A percentile compares a stretch with the other conserved stretches of the same genome.
phyloP scores from a whole-genome alignment of 805 yeast species.

The Torulaspora maleeae region DNA sequence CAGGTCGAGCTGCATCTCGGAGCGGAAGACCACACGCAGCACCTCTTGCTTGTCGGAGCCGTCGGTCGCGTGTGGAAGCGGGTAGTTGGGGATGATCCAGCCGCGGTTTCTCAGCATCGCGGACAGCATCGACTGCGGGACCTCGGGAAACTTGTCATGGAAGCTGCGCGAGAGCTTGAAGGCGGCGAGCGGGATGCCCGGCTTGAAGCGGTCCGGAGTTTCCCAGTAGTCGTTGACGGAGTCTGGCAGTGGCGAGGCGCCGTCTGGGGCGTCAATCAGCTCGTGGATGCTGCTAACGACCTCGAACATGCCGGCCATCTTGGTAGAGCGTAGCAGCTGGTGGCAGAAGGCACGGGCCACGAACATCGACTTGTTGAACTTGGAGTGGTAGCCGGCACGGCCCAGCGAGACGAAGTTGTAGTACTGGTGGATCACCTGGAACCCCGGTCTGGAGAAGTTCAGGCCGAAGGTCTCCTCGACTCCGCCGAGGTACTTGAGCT shows the following conservation, averaged over 20 bases:
- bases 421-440: constrained; percentile 85
- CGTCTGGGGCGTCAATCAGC: constrained; percentile 36
- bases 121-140: constrained; percentile 76
- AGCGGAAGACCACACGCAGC: constrained; percentile 78
- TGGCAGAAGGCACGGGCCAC: constrained; percentile 61
- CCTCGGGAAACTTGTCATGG: constrained; percentile 58
- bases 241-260: constrained; percentile 13
- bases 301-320: constrained; percentile 60
- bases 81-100: constrained; percentile 87
- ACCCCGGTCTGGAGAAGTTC: constrained; percentile 90
- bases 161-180: constrained; percentile 66
- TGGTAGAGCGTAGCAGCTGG: constrained; percentile 51
- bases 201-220: constrained; percentile 48
- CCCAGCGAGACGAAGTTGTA: constrained; percentile 73
- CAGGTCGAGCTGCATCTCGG: constrained; percentile 47
- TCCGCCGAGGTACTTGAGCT: constrained; percentile 81
- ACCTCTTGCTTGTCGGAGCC: constrained; percentile 58
- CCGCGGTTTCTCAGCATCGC: constrained; percentile 71
- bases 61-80: constrained; percentile 52
- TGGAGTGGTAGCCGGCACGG: constrained; percentile 58
- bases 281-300: constrained; percentile 77
- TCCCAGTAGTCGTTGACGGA: constrained; percentile 29
- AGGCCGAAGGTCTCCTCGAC: constrained; percentile 80
- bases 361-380: constrained; percentile 57
- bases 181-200: constrained; percentile 88